These are phyloP conservation scores for Penicillium manginii DNA, from an alignment of 495 filamentous ascomycete species.

Conservation along the genomic window DNA sequence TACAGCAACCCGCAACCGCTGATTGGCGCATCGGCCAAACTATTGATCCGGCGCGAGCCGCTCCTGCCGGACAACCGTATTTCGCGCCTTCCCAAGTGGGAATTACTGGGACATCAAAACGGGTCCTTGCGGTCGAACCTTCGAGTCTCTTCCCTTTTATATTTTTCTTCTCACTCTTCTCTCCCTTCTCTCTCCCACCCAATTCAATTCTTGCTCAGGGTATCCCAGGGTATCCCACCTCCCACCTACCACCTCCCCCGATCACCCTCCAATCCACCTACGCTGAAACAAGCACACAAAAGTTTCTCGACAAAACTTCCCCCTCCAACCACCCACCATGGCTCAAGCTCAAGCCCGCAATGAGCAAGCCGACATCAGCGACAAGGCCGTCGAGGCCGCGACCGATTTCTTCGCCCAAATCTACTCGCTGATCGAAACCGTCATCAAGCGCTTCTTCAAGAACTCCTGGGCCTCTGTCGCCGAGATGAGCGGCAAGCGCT, in stretches of 20 bases:
- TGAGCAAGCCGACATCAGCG: conserved; percentile 27
- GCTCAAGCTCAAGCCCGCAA: conserved; percentile 7
- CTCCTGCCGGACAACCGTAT: neutral
- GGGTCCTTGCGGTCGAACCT: conserved; percentile 1
- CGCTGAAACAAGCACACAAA: conserved; percentile 7
- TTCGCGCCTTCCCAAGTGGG: neutral
- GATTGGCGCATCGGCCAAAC: conserved; percentile 25
- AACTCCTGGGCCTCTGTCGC: conserved; percentile 61
- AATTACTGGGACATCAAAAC: conserved; percentile 1
- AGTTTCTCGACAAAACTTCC: neutral
- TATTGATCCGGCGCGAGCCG: neutral
- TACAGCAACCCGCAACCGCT: conserved; percentile 7
- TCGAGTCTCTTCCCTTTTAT: neutral
- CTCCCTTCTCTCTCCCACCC: neutral
- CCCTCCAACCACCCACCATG: conserved; percentile 23
- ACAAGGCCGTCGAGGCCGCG: conserved; percentile 33
- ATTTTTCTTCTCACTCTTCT: neutral
- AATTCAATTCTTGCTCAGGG: neutral
- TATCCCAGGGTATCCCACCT: too few species aligned
- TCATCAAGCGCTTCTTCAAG: conserved; percentile 45
- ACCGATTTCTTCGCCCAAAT: conserved; percentile 41
- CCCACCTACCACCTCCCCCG: neutral
- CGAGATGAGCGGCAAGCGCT: conserved; percentile 56
- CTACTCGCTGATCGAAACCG: conserved; percentile 30
- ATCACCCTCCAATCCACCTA: neutral